Base-by-base conservation (phyloP, 306 rosid species). In the Sicyos baderoa region DNA sequence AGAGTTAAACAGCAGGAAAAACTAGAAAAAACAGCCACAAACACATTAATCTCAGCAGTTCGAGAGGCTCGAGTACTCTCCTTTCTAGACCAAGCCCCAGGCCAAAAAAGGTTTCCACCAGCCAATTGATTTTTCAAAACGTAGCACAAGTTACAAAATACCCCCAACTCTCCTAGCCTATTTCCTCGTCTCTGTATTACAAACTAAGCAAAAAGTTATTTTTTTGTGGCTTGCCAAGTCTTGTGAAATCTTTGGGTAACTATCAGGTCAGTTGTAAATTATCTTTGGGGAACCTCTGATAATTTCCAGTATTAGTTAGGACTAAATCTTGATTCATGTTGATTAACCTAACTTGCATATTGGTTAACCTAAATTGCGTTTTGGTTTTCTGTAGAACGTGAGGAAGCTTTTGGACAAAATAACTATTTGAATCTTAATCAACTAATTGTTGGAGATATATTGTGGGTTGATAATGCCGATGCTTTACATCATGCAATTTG, bases 401-500 rank as follows among this genome's bases (percentile, higher is more conserved):
- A 81, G 76, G 84, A 80, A 77, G 85, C 73, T 72, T 76, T 76
- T 78, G 83, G 77, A 17, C 86, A 79, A 37, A 86, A 82, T 73
- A 83, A 74, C 42, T 85, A 73, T 82, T 77, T 94, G 87, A 63
- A 70, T 85, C 87, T 88, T 51, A 81, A 84, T 51, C 95, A 90
- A 71, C 79, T 94, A 68, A 72, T 56, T 56, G 75, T 77, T 18
- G 89, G 78, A 75, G 85, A 81, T 53, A 78, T 90, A 67, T 68
- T 82, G 69, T 94, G 97, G 97, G 90, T 94, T 75, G 96, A 94
- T 77, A 86, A 84, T 44, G 86, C 66, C 71, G 86, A 84, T 66
- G 77, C 82, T 69, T 82, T 94, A 79, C 75, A 35, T 10, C 82
- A 78, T 78, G 96, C 95, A 15, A 86, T 87, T 54, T 69, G 82